Evolutionary conservation across 2,329 filamentous ascomycete species (phyloP).

Genomic region (Colletotrichum chlorophyti): DNA sequence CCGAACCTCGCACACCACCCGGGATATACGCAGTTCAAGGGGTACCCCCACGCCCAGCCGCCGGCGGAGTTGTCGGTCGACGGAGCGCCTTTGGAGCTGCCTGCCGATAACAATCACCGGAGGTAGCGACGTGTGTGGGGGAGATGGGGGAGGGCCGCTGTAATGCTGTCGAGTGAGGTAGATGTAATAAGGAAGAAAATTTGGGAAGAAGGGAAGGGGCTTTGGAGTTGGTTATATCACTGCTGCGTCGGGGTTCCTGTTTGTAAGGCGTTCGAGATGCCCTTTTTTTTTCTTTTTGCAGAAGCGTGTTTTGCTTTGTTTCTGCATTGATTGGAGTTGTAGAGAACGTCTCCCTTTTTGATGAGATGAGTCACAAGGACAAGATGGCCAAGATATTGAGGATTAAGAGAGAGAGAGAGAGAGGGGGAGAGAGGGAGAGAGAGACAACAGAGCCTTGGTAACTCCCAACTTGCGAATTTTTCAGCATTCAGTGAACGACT

Average conservation of each 20-base stretch:
- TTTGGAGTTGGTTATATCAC: slow-evolving; percentile 4
- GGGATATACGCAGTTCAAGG: slow-evolving; percentile 11
- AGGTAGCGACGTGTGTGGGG: neutral
- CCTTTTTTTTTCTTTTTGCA: neutral
- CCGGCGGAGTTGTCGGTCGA: slow-evolving; percentile 8
- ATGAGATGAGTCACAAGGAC: too few relatives aligned
- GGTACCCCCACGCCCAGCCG: neutral
- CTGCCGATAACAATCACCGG: neutral
- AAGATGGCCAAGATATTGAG: too few relatives aligned
- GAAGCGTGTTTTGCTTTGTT: too few relatives aligned
- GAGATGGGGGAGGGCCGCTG: neutral
- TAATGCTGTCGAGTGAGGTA: neutral
- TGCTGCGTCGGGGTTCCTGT: neutral
- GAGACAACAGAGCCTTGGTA: too few relatives aligned
- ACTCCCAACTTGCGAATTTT: too few relatives aligned
- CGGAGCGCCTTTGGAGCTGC: too few relatives aligned
- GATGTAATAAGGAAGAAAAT: neutral
- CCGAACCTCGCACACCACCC: neutral
- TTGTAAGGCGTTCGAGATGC: neutral
- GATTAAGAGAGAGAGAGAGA: too few relatives aligned
- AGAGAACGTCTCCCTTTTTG: neutral
- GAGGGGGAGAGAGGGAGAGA: too few relatives aligned
- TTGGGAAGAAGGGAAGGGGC: too few relatives aligned
- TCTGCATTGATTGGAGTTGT: neutral
- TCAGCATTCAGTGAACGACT: too few relatives aligned